Percentiles rank a stretch among this genome's conserved stretches.
Evolutionary conservation across 2,329 filamentous ascomycete species (phyloP).

Genomic region (Penicillium sp.): DNA sequence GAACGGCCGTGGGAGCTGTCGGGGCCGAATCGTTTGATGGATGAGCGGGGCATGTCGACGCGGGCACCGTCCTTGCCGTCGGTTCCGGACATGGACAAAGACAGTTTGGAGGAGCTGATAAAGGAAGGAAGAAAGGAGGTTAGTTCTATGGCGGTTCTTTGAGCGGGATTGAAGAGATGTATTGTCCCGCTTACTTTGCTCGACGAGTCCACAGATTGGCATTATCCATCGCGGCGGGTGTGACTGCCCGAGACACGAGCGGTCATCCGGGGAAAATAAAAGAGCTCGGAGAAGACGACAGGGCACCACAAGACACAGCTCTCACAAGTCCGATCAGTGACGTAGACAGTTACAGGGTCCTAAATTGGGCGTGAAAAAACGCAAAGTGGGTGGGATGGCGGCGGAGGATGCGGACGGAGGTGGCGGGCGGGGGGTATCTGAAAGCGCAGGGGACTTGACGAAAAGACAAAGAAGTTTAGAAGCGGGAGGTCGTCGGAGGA

Average conservation of each 20-base stretch:
- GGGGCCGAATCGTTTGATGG: conserved; percentile 70
- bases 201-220: conserved; percentile 53
- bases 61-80: conserved; percentile 54
- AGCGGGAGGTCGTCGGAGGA: neutral
- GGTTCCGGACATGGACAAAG: conserved; percentile 71
- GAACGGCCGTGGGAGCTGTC: conserved; percentile 70
- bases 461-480: neutral
- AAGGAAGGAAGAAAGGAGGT: conserved; percentile 3
- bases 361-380: conserved; percentile 4
- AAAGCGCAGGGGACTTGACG: neutral
- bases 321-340: conserved; percentile 4
- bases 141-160: neutral
- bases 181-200: conserved; percentile 44
- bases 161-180: neutral
- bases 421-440: conserved; percentile 10
- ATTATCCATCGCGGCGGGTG: conserved; percentile 48
- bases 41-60: conserved; percentile 62
- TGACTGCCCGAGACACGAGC: conserved; percentile 38
- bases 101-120: conserved; percentile 80
- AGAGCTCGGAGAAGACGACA: conserved; percentile 14
- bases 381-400: conserved; percentile 12
- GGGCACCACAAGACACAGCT: conserved; percentile 6
- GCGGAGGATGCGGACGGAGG: conserved; percentile 20
- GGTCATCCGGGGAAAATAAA: conserved; percentile 35
- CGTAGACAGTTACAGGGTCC: conserved; percentile 2